Evolutionary conservation across 208 protist genomes (phyloP).

Genomic region (Acanthamoeba triangularis): DNA sequence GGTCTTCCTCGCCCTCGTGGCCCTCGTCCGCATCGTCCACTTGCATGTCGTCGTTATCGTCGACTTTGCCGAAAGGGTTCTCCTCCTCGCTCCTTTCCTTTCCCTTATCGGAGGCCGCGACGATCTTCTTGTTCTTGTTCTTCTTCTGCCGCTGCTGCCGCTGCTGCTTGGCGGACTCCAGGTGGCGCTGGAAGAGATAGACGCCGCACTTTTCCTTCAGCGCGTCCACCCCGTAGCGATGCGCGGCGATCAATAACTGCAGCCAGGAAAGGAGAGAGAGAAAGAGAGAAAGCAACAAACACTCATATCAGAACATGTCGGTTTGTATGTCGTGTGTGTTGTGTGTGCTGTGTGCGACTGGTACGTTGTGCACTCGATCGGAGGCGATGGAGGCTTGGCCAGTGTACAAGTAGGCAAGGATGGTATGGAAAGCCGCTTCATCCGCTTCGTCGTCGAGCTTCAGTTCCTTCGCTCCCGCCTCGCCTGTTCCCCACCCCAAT

Average conservation of each 20-base stretch:
- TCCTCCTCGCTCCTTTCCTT: background rate
- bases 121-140: background rate
- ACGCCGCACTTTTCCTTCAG: conserved; percentile 58
- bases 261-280: background rate
- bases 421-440: background rate
- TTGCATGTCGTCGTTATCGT: background rate
- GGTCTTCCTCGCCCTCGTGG: no score
- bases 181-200: background rate
- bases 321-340: background rate
- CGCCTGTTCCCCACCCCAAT: background rate
- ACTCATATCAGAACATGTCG: background rate
- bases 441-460: background rate
- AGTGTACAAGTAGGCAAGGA: conserved; percentile 49
- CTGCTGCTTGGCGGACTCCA: background rate
- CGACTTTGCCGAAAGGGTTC: background rate
- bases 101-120: background rate
- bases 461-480: background rate
- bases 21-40: background rate
- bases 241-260: background rate
- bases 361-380: conserved; percentile 6
- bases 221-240: background rate
- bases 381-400: background rate
- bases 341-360: background rate
- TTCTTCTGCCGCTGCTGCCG: no score
- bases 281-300: background rate